Conservation (phyloP, 176 grass and related monocot genomes). For the Poa annua region DNA sequence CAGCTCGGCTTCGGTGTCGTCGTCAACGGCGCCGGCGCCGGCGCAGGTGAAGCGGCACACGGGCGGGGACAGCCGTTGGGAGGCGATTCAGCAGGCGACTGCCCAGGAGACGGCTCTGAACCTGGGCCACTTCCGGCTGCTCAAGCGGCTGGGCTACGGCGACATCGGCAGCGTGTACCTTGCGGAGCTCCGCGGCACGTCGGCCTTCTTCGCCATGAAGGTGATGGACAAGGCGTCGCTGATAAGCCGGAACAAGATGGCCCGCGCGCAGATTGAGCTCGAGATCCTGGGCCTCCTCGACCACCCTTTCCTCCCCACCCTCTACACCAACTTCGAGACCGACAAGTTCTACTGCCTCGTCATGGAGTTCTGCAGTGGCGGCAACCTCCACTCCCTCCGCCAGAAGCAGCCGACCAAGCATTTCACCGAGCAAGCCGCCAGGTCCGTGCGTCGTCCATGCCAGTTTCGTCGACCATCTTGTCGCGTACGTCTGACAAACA, state of each 20-base stretch:
- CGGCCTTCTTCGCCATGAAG: conserved; percentile 63
- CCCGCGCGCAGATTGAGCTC: conserved; percentile 55
- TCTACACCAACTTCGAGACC: conserved; percentile 31
- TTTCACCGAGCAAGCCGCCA: conserved; percentile 48
- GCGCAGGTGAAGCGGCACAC: conserved; percentile 56
- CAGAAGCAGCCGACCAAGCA: conserved; percentile 57
- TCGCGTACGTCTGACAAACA: not conserved
- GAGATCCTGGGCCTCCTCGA: conserved; percentile 48
- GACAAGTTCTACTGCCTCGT: conserved; percentile 36
- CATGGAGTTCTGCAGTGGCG: conserved; percentile 49
- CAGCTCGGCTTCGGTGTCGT: not conserved
- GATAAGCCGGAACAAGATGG: conserved; percentile 58
- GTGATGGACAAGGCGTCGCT: conserved; percentile 68
- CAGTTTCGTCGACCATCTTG: not conserved
- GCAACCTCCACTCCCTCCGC: conserved; percentile 54
- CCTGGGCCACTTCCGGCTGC: conserved; percentile 79
- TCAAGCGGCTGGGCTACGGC: conserved; percentile 88
- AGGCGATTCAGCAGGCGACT: conserved; percentile 50
- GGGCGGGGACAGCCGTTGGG: conserved; percentile 61
- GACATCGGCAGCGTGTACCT: conserved; percentile 99
- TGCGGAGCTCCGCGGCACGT: conserved; percentile 69
- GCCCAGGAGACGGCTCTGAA: conserved; percentile 44
- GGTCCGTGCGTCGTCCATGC: conserved; percentile 17
- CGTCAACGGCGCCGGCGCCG: conserved; percentile 10
- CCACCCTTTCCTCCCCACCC: conserved; percentile 29